Evolutionary conservation across 176 grass and related monocot genomes (phyloP).

Genomic region (Dactylis glomerata): DNA sequence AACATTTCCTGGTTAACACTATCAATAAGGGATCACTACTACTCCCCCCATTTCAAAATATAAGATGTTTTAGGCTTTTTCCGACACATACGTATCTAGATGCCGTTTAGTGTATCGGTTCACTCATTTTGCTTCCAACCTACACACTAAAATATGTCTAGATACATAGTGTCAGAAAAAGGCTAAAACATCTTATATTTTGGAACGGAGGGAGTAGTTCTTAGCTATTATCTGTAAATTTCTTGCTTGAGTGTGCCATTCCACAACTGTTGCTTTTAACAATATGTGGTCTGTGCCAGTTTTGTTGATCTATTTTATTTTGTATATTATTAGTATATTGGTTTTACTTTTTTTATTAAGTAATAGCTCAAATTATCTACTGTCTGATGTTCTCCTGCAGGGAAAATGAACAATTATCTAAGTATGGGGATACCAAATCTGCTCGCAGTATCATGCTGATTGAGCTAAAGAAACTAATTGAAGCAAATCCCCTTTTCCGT

Average conservation of each 20-base stretch:
- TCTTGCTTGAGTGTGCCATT: background rate
- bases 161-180: too few relatives aligned
- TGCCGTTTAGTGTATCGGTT: too few relatives aligned
- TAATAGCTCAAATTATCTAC: background rate
- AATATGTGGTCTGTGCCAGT: background rate
- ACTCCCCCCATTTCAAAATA: too few relatives aligned
- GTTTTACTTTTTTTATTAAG: background rate
- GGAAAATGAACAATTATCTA: constrained; percentile 97
- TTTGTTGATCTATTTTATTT: background rate
- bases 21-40: background rate
- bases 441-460: constrained; percentile 90
- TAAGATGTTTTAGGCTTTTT: too few relatives aligned
- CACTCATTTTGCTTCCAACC: too few relatives aligned
- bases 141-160: too few relatives aligned
- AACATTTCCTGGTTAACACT: background rate
- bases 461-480: constrained; percentile 95
- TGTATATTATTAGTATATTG: background rate
- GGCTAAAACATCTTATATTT: too few relatives aligned
- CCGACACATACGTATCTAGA: too few relatives aligned
- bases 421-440: constrained; percentile 94
- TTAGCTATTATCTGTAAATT: background rate
- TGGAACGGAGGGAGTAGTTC: too few relatives aligned
- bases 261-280: background rate
- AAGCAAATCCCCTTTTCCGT: constrained; percentile 94
- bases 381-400: constrained; percentile 42